These are phyloP conservation scores for Thinopyrum elongatum DNA, from an alignment of 176 grass and related monocot genomes.

Conservation along the genomic window DNA sequence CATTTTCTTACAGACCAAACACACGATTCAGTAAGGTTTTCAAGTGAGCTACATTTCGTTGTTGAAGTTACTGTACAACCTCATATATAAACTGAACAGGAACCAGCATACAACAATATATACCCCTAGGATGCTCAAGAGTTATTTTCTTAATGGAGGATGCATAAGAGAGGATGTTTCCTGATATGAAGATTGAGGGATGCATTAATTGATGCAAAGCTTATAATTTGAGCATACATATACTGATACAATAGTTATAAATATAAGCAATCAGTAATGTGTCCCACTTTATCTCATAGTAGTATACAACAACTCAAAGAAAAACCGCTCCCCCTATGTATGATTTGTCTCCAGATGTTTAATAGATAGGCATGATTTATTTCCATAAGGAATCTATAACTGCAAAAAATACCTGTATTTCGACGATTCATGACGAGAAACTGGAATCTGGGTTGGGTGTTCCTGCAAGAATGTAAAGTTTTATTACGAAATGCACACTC, in stretches of 20 bases:
- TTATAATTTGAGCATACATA: background rate
- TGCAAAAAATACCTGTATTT: conserved; percentile 49
- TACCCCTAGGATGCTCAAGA: background rate
- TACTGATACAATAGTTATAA: background rate
- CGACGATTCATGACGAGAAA: conserved; percentile 63
- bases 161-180: background rate
- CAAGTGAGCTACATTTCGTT: background rate
- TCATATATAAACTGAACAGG: background rate
- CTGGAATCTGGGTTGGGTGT: conserved; percentile 56
- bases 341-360: background rate
- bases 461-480: conserved; percentile 31
- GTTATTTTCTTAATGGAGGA: background rate
- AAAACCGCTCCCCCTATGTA: background rate
- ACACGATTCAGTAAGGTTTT: background rate
- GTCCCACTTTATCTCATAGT: background rate
- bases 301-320: background rate
- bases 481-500: background rate
- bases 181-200: background rate
- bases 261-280: background rate
- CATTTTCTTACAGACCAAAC: background rate
- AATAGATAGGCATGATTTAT: background rate
- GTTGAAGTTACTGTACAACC: background rate
- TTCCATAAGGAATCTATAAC: background rate
- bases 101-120: background rate
- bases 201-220: background rate